Base-by-base conservation (phyloP, 225 moss, liverwort and hornwort genomes). In the Pseudoscleropodium purum region DNA sequence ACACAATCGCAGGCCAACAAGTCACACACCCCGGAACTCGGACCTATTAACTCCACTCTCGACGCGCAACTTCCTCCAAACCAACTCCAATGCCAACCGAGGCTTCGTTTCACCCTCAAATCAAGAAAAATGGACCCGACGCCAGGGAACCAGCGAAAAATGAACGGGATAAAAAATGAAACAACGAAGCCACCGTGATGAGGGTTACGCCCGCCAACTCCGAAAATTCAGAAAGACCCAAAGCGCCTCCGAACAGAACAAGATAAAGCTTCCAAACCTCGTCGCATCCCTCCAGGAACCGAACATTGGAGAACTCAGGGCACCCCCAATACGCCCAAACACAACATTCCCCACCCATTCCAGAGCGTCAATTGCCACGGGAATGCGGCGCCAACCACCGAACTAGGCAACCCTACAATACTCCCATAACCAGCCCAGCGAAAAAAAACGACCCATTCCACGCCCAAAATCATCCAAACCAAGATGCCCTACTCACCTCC, bases 401-500 rank as follows among this genome's bases (percentile, higher is more conserved):
- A 61, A 81, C 21, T 6, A 31, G 29, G 12, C n/a, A 19, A 81
- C 34, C 77, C 43, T 62, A 11, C 15, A 25, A 64, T 1, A 7
- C 82, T 2, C 16, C 9, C 5, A 20, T 0, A 9, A 69, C 37
- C 69, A 52, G 9, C 34, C 67, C 69, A 39, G 29, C 29, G 13
- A 31, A 13, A 24, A 52, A 59, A n/a, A 24, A 60, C 23, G 60
- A 60, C 10, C 10, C 60, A 33, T 34, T 37, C 14, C 39, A 36
- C 45, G 29, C 29, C 29, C 52, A 20, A 49, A 56, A 49, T 5
- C 66, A 39, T 20, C 36, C n/a, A n/a, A 34, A 29, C 31, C 29
- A 30, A 41, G 31, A 75, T 49, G 49, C 81, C 65, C n/a, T 10
- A 29, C 92, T 57, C 88, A 98, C 98, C 98, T 98, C 94, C 98